Base-by-base conservation (phyloP, 169 alveolate species). In the Sarcocystis neurona region DNA sequence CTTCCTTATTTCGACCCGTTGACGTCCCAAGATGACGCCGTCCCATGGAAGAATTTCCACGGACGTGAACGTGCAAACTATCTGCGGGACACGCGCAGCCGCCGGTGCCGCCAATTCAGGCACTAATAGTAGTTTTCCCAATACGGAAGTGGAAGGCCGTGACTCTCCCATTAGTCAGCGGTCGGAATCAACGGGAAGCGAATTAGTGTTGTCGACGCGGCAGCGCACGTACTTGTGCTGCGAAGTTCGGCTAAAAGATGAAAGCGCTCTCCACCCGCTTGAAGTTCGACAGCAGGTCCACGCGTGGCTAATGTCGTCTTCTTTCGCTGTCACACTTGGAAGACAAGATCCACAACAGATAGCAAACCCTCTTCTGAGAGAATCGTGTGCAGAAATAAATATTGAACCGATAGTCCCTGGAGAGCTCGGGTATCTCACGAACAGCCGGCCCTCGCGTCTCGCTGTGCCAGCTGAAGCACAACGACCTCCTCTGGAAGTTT, bases 271-370 rank as follows among this genome's bases (percentile, higher is more conserved):
- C 72, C 53, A 85, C 10, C 66, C 82, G 50, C 44, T 3, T 27
- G 79, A 32, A 37, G 44, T 47, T 66, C 43, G 70, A 39, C 56
- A 23, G 37, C 90, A 85, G 47, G 58, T 60, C 74, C 60, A 56
- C 44, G 34, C 75, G 41, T 85, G 90, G 90, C 63, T 85, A 3
- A 75, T 56, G 0, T 85, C 90, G 0, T 70, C 90, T 0, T 84
- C 85, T 18, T 79, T 85, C 46, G 50, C 85, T 2, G 72, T 85
- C 39, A 78, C 90, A 0, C 34, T 85, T 32, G 90, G 90, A 8
- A 4, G 44, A 34, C 90, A 85, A 39, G 84, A 75, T 39, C 85
- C 90, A 0, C 60, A 18, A 1, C 84, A 37, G 15, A 60, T 85
- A 0, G 90, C 48, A 27, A 74, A 43, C 18, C 53, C 85, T 5